Base-by-base conservation (phyloP, 2,329 filamentous ascomycete species). In the Myriosclerotinia curreyana region DNA sequence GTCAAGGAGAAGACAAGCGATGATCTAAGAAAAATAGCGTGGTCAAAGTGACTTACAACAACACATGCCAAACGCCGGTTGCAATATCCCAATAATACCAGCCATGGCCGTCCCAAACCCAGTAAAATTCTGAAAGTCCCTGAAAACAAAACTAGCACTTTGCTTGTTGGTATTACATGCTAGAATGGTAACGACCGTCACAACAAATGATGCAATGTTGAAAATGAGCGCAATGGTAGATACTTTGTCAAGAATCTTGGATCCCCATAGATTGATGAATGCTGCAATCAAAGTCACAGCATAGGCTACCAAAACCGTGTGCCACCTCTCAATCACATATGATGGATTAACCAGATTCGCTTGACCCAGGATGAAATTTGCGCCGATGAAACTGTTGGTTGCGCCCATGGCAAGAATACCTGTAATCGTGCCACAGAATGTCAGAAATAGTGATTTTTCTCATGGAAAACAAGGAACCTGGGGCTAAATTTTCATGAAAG, bases 301-400 rank as follows among this genome's bases (percentile, higher is more conserved):
- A 65, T 83, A 85, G 4, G 82, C 77, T 0, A 84, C 75, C 3
- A 85, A 74, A 0, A 83, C 81, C 0, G 80, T 81, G 66, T 85
- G 82, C 82, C 83, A 85, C 44, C 82, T 76, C 67, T 83, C 74
- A 62, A 85, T 84, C 1, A 73, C 77, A 66, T 81, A 85, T 12
- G 73, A 72, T 0, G 80, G 80, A 64, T 82, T 78, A 59, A 80
- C 79, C 8, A 85, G 74, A 48, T 83, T 82, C 12, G 80, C 80
- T 68, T 80, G 78, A 5, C 82, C 83, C 0, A 85, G 78, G 40
- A 84, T 74, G 71, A 85, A 85, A 64, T 84, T 84, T 20, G 82
- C 79, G 0, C 76, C 77, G 62, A 85, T 80, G 64, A 80, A 83
- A 69, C 81, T 81, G 69, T 83, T 83, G 0, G 79, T 80, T 15